Conservation (phyloP, 805 yeast genomes). For the Teunomyces funiuensis region DNA sequence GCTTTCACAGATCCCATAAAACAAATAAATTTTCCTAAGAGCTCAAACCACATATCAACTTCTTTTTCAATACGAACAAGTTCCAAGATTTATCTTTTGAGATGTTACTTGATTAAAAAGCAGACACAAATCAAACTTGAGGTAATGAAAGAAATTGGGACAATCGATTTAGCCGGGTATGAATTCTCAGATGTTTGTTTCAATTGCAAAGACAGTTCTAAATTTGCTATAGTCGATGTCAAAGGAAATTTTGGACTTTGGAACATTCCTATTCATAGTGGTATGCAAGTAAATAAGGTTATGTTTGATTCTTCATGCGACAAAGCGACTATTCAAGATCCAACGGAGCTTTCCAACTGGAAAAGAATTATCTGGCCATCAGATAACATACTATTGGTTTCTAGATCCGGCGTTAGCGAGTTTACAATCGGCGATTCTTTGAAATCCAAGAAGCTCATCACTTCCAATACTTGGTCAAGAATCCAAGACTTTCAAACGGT, state of each 20-base stretch:
- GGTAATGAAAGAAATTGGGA: conserved; percentile 19
- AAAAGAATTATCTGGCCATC: conserved; percentile 50
- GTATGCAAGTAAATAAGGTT: neutral
- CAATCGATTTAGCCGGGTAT: conserved; percentile 24
- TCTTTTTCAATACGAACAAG: conserved; percentile 40
- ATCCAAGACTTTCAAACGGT: conserved; percentile 44
- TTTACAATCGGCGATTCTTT: conserved; percentile 26
- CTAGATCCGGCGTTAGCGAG: conserved; percentile 44
- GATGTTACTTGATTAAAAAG: conserved; percentile 13
- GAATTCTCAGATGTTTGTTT: conserved; percentile 47
- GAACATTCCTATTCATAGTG: conserved; percentile 12
- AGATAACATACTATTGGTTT: conserved; percentile 29
- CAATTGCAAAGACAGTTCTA: conserved; percentile 40
- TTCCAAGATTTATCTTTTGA: conserved; percentile 30
- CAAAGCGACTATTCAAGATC: conserved; percentile 31
- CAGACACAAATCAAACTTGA: conserved; percentile 7
- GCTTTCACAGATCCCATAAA: conserved; percentile 34
- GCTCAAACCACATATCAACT: conserved; percentile 22
- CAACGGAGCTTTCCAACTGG: conserved; percentile 56
- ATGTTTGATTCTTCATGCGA: neutral
- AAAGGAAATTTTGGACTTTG: conserved; percentile 54
- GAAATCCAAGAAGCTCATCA: conserved; percentile 33
- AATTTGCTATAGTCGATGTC: conserved; percentile 47
- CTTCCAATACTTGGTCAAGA: conserved; percentile 55
- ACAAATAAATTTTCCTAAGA: conserved; percentile 33